Base-by-base conservation (phyloP, 495 filamentous ascomycete species). In the Pyrenula massariospora region DNA sequence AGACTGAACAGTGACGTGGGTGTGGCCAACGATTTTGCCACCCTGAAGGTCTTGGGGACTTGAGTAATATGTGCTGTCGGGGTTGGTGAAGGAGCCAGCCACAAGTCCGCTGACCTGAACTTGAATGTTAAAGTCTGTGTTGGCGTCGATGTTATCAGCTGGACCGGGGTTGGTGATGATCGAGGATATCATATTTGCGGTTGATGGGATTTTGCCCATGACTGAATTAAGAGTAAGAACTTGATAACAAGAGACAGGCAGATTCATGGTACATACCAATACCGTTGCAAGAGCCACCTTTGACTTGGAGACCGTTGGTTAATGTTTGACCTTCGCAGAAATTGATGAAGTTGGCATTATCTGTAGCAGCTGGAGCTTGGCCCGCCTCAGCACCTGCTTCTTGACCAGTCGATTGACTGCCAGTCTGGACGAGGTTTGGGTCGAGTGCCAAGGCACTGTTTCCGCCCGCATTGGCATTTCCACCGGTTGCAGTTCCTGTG, bases 121-220 rank as follows among this genome's bases (percentile, higher is more conserved):
- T 24, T 69, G 57, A 59, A 89, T 75, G 31, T 75, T 66, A 73
- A 89, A 87, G 52, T 74, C 71, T 48, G 66, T 61, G 62, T 81
- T 71, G 3, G 70, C 65, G 12, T 65, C 24, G 42, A 86, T 52
- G 57, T 77, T 68, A 23, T 76, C 54, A 36, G 67, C 70, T 53
- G 80, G 68, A 48, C 68, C 48, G 20, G 85, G 85, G 65, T 68
- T 74, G 42, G 73, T 59, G 59, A 89, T 75, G 54, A 88, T 75
- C 22, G 83, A 75, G 2, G 85, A 87, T 55, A 87, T 75, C 86
- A 89, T 88, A 25, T 78, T 75, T 51, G 58, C 66, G 36, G 67
- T 71, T 25, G 81, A 67, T 1, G 86, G 86, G 59, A 89, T 87
- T 54, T 87, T 75, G 58, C 86, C 86, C 85, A 89, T 88, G 2